These are phyloP conservation scores for Parmales sp. DNA, from an alignment of 108 stramenopile species.

Conservation along the genomic window DNA sequence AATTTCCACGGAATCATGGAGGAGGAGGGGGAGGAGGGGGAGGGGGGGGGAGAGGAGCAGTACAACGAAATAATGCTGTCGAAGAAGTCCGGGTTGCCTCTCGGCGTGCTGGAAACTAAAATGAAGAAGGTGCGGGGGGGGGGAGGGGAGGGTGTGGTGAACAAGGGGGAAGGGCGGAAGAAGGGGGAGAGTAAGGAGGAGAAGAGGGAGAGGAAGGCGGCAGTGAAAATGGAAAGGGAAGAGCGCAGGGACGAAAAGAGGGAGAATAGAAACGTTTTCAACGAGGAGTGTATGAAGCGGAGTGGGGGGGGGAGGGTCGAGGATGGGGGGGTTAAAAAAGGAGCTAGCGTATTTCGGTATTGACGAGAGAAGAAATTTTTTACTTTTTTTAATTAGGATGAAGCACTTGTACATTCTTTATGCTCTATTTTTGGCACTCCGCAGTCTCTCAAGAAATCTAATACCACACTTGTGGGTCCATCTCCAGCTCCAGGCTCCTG, in stretches of 20 bases:
- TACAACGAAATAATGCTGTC: conserved; percentile 55
- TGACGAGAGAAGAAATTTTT: background rate
- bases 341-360: conserved; percentile 64
- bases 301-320: conserved; percentile 29
- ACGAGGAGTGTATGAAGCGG: conserved; percentile 62
- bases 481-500: background rate
- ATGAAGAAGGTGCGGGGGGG: conserved; percentile 18
- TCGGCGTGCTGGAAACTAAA: conserved; percentile 52
- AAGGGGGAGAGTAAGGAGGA: conserved; percentile 68
- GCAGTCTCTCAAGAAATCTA: background rate
- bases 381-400: background rate
- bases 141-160: conserved; percentile 34
- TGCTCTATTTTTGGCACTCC: background rate
- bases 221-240: conserved; percentile 69
- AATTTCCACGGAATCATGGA: background rate
- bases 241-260: conserved; percentile 66
- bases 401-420: background rate
- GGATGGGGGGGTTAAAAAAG: conserved; percentile 51
- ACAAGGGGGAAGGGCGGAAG: conserved; percentile 64
- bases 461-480: background rate
- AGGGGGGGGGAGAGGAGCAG: conserved; percentile 32
- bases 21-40: conserved; percentile 12
- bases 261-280: conserved; percentile 70
- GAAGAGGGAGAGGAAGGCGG: conserved; percentile 68
- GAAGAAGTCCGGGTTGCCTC: conserved; percentile 77